Percentiles rank a stretch among this genome's conserved stretches.
These are phyloP conservation scores for Aspergillus wentii DNA, from an alignment of 495 filamentous ascomycete genomes.

Conservation along the genomic window DNA sequence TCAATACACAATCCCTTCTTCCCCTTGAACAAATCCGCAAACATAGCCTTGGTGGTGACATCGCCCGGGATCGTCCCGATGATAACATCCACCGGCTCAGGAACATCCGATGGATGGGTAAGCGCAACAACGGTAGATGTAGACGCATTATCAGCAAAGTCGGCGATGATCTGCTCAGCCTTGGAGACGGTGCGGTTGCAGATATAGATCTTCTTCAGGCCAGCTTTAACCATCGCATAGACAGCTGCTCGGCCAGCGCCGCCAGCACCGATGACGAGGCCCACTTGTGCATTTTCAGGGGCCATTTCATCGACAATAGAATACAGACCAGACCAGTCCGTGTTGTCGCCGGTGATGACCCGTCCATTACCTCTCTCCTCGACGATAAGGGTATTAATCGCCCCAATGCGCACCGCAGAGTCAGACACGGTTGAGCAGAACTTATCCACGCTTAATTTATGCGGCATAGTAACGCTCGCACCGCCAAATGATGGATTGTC, in stretches of 20 bases:
- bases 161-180: constrained; percentile 51
- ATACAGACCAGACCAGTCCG: constrained; percentile 40
- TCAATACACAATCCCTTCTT: constrained; percentile 19
- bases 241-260: constrained; percentile 38
- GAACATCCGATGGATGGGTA: constrained; percentile 3
- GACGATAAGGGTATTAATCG: constrained; percentile 40
- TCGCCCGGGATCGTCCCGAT: constrained; percentile 22
- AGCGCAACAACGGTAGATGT: constrained; percentile 5
- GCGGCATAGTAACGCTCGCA: constrained; percentile 46
- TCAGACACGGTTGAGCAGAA: constrained; percentile 31
- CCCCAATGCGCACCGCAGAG: constrained; percentile 26
- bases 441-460: constrained; percentile 37
- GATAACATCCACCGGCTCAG: constrained; percentile 14
- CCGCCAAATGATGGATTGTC: constrained; percentile 36
- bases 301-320: constrained; percentile 13
- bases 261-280: constrained; percentile 40
- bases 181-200: constrained; percentile 52
- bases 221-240: constrained; percentile 45
- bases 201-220: constrained; percentile 58
- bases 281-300: constrained; percentile 12
- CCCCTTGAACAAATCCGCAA: constrained; percentile 12
- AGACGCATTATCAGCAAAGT: constrained; percentile 43
- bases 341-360: constrained; percentile 38
- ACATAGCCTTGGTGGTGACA: constrained; percentile 13
- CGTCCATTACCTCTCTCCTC: constrained; percentile 15